Percentiles rank a stretch among this genome's conserved stretches.
Evolutionary conservation across 1,139 yeast species (phyloP).

Genomic region (Blastobotrys indianensis): DNA sequence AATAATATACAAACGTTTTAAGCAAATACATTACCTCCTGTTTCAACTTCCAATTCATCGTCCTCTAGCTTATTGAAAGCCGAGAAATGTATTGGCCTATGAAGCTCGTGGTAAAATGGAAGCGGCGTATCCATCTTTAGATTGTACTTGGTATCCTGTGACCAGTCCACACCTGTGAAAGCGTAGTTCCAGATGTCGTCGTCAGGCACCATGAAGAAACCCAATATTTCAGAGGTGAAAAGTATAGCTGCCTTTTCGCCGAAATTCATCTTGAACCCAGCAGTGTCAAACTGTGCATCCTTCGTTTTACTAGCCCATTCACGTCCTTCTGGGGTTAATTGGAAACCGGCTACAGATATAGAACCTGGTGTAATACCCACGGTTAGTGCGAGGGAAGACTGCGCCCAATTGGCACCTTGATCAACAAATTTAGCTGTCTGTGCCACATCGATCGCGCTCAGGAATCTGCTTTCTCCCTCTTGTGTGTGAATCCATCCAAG

Average conservation of each 20-base stretch:
- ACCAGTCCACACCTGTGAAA: slow-evolving; percentile 84
- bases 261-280: slow-evolving; percentile 57
- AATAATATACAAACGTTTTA: slow-evolving; percentile 23
- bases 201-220: slow-evolving; percentile 82
- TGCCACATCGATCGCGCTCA: slow-evolving; percentile 68
- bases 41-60: slow-evolving; percentile 59
- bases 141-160: slow-evolving; percentile 50
- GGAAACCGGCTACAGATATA: slow-evolving; percentile 64
- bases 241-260: slow-evolving; percentile 64
- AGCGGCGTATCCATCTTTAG: slow-evolving; percentile 74
- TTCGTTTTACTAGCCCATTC: slow-evolving; percentile 70
- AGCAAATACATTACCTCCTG: slow-evolving; percentile 60
- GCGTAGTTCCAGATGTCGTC: slow-evolving; percentile 87
- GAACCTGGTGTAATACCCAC: slow-evolving; percentile 83
- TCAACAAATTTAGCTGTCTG: slow-evolving; percentile 47
- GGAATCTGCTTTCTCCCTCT: slow-evolving; percentile 51
- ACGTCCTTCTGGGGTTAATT: slow-evolving; percentile 57
- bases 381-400: slow-evolving; percentile 49
- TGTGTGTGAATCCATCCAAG: slow-evolving; percentile 57
- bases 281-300: slow-evolving; percentile 50
- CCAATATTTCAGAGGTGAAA: slow-evolving; percentile 68
- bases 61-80: slow-evolving; percentile 65
- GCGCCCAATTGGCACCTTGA: slow-evolving; percentile 34
- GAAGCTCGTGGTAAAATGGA: slow-evolving; percentile 76
- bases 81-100: slow-evolving; percentile 83